A percentile compares a stretch with the other conserved stretches of the same genome.
phyloP scores from a whole-genome alignment of 2,329 filamentous ascomycete genomes.

The Microdochium paspali region DNA sequence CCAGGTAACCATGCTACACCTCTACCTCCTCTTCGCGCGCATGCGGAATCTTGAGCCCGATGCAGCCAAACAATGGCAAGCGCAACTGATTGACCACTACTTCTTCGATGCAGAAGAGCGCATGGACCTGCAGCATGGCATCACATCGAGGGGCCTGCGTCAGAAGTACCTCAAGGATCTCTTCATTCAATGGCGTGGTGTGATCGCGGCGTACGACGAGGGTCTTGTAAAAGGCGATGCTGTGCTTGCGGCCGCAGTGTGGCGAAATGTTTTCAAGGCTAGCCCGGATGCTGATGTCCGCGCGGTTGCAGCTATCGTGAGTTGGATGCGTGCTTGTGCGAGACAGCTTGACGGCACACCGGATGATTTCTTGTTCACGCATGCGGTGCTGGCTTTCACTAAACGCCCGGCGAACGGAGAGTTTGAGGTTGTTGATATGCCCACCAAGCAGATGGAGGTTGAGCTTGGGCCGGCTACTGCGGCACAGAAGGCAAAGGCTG shows the following conservation, averaged over 20 bases:
- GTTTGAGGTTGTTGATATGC: conserved; percentile 27
- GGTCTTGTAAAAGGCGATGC: conserved; percentile 69
- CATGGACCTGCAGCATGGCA: conserved; percentile 73
- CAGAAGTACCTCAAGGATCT: conserved; percentile 74
- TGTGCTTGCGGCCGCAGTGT: conserved; percentile 71
- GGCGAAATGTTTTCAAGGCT: conserved; percentile 88
- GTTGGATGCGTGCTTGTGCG: conserved; percentile 43
- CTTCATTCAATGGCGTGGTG: conserved; percentile 85
- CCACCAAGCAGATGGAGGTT: conserved; percentile 28
- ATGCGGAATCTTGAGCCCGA: conserved; percentile 68
- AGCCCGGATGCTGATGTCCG: conserved; percentile 38
- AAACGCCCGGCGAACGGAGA: conserved; percentile 28
- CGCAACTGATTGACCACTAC: conserved; percentile 90
- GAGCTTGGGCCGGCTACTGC: conserved; percentile 7
- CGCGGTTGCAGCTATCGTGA: conserved; percentile 42
- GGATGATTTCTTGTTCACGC: conserved; percentile 29
- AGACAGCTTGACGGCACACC: conserved; percentile 37
- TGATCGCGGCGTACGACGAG: conserved; percentile 78
- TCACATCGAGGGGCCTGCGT: conserved; percentile 47
- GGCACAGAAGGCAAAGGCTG: conserved; percentile 8
- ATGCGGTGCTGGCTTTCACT: conserved; percentile 28
- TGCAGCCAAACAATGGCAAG: conserved; percentile 68
- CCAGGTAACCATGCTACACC: conserved; percentile 90
- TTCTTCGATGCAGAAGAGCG: conserved; percentile 81
- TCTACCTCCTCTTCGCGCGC: conserved; percentile 82